Evolutionary conservation across 306 rosid genomes (phyloP), one percentile per base, ranked within the genome.

Genomic region (Trichosanthes cucumerina): DNA sequence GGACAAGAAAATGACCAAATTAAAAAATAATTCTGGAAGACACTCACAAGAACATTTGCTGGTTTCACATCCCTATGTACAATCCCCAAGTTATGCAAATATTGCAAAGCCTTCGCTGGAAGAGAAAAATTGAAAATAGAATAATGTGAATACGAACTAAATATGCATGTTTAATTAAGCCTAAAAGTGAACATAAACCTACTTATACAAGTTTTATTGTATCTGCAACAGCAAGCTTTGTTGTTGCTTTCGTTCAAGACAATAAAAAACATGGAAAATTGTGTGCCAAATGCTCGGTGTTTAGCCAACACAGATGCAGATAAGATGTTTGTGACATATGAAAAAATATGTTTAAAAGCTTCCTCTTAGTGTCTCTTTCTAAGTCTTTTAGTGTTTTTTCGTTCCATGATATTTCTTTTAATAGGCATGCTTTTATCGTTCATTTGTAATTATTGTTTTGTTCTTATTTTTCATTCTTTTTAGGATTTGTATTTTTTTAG

Each of bases 1-100:
- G 44, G 47, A 57, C 68, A 57, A 39, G 68, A 5, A 21, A 39
- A 15, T 54, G 33, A 39, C 13, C 38, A 43, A 23, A 8, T 38
- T 36, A 76, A n/a, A 5, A 13, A 58, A 26, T n/a, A 60, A 58
- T 24, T 31, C 53, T 19, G 13, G 60, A 81, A 84, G 88, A 77
- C 75, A 70, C 47, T 85, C 90, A 93, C 98, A 77, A 94, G 97
- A 86, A 92, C 86, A 86, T 94, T 94, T 83, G 92, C 93, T 54
- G 98, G 97, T 88, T 94, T 94, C 84, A 94, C 93, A 89, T 94
- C 98, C 89, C 98, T 88, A 83, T 92, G 98, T 53, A 94, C 81
- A 80, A 94, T 88, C 90, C 97, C 98, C 16, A 92, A 90, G 73
- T 89, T 87, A 83, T 94, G 98, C 76, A 94, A 89, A 81, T 92